Evolutionary conservation across 1,284 basidiomycete genomes (phyloP), one percentile per base, ranked within the genome.

Genomic region (Rhodotorula sp.): DNA sequence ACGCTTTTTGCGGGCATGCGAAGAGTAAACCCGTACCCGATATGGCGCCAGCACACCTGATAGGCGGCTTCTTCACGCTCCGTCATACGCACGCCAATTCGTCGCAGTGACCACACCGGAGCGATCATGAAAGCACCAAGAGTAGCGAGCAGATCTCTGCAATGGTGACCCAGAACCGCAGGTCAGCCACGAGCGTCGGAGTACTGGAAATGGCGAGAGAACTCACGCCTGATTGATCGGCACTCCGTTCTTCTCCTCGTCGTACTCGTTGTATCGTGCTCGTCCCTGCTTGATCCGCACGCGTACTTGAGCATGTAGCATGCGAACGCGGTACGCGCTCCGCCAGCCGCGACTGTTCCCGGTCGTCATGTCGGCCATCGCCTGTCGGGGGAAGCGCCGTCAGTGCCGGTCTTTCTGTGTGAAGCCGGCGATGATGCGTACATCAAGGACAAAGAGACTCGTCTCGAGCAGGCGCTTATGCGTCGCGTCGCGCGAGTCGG

Each of bases 401-500:
- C 19, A 47, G 54, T 15, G 6, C 45, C 12, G 26, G 26, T 16
- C 10, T 1, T 15, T 10, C 4, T 18, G 28, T 2, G 28, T 7
- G 21, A 6, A 31, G 14, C n/a, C 38, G n/a, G 21, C 19, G 48
- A 2, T 28, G 28, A 28, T 28, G 28, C 28, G 2, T 28, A 69
- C 70, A 49, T 72, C 72, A 28, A 74, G 58, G 1, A 75, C 70
- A 21, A 75, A 68, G 3, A 75, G 52, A 1, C 71, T 69, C 3
- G 76, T 77, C 56, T 78, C 78, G 18, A 78, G 64, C 16, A 78
- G 45, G 15, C 78, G 71, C 34, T 72, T 72, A 48, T 76, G 77
- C 18, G 74, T 77, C 2, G 75, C 77, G 7, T 78, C 78, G 4
- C 73, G 67, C 10, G 68, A 67, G 12, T 70, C 56, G 0, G 68